Evolutionary conservation across 768 basidiomycete species (phyloP).

Genomic region (Leccinellum luteum): DNA sequence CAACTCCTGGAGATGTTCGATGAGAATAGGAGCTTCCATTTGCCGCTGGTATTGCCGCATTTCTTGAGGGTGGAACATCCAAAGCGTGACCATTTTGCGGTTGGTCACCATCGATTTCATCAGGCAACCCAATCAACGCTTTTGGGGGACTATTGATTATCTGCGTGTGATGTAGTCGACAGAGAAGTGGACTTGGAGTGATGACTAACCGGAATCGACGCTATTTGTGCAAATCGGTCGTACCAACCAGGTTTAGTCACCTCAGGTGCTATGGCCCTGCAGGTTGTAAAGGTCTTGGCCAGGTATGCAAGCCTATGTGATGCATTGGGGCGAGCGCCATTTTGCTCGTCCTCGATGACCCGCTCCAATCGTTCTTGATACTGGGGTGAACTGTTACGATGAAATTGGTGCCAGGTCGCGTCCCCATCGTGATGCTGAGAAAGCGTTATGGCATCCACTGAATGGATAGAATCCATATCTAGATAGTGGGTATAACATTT

Average conservation of each 20-base stretch:
- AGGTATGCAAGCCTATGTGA: conserved; percentile 40
- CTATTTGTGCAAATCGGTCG: conserved; percentile 37
- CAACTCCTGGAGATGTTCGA: background rate
- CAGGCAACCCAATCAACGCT: conserved; percentile 10
- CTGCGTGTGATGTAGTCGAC: conserved; percentile 10
- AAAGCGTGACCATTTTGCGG: background rate
- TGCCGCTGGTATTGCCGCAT: background rate
- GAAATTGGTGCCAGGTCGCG: conserved; percentile 35
- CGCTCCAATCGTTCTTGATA: conserved; percentile 12
- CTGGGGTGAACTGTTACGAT: conserved; percentile 19
- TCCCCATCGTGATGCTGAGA: conserved; percentile 17
- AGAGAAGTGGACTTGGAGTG: background rate
- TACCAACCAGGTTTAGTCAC: conserved; percentile 60
- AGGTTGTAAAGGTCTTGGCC: conserved; percentile 47
- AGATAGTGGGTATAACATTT: conserved; percentile 40
- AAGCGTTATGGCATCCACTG: conserved; percentile 35
- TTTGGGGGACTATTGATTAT: conserved; percentile 16
- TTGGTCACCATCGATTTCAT: conserved; percentile 6
- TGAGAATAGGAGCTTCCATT: background rate
- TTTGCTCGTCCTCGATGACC: conserved; percentile 33
- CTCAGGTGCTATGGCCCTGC: conserved; percentile 43
- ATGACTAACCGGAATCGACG: conserved; percentile 25
- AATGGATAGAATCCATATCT: conserved; percentile 32
- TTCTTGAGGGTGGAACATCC: background rate
- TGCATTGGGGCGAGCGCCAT: conserved; percentile 35